phyloP scores from a whole-genome alignment of 2,329 filamentous ascomycete genomes.

The Pochonia chlamydosporia region DNA sequence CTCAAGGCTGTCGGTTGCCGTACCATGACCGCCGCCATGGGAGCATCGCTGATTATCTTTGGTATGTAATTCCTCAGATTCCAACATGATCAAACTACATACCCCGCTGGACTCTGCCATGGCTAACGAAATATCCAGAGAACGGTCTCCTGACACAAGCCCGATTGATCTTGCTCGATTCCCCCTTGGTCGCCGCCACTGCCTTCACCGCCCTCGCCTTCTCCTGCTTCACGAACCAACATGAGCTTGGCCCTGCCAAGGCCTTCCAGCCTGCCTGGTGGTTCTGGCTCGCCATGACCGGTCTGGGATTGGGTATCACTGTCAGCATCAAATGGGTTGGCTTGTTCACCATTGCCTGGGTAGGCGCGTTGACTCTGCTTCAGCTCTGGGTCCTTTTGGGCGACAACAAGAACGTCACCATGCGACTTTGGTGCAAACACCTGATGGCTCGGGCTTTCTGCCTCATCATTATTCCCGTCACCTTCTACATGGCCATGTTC shows the following conservation, averaged over 20 bases:
- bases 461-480: conserved; percentile 79
- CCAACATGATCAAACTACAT: neutral
- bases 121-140: conserved; percentile 49
- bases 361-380: conserved; percentile 80
- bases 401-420: conserved; percentile 78
- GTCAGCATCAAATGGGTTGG: conserved; percentile 98
- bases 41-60: conserved; percentile 83
- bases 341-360: conserved; percentile 97
- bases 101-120: neutral
- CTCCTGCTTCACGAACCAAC: conserved; percentile 91
- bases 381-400: conserved; percentile 95
- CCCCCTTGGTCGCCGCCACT: conserved; percentile 87
- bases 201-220: conserved; percentile 87
- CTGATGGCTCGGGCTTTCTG: conserved; percentile 87
- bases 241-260: conserved; percentile 83
- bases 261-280: conserved; percentile 91
- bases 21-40: conserved; percentile 76
- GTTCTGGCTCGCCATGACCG: conserved; percentile 91
- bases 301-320: conserved; percentile 82
- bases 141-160: conserved; percentile 95
- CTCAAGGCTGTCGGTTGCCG: conserved; percentile 87
- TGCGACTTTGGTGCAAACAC: conserved; percentile 87
- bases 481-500: conserved; percentile 96
- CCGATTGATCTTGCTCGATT: conserved; percentile 91
- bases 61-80: conserved; percentile 47